phyloP scores from a whole-genome alignment of 495 filamentous ascomycete species.

The Hyaloscypha hepaticicola region DNA sequence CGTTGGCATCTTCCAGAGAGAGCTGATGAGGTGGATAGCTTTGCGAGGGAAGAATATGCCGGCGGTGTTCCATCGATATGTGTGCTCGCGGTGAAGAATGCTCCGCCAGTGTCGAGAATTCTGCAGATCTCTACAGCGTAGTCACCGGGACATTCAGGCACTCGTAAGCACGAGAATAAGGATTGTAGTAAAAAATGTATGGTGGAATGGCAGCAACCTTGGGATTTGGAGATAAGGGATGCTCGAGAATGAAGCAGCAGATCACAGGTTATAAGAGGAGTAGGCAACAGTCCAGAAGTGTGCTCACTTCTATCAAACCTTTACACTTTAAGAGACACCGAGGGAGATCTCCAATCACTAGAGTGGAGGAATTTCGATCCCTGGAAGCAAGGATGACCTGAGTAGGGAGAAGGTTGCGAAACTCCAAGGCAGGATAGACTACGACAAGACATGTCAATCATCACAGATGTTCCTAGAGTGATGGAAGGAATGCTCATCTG shows the following conservation, averaged over 20 bases:
- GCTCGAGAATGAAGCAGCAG: constrained; percentile 39
- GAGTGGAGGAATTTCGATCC: constrained; percentile 19
- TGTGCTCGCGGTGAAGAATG: constrained; percentile 25
- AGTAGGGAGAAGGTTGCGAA: neutral
- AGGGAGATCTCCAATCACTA: neutral
- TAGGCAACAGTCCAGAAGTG: constrained; percentile 4
- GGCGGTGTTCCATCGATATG: constrained; percentile 25
- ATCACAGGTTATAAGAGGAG: constrained; percentile 28
- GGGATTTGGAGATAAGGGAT: constrained; percentile 50
- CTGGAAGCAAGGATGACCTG: constrained; percentile 23
- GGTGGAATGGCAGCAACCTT: constrained; percentile 54
- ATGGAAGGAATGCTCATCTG: constrained; percentile 28
- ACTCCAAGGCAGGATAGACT: too few species aligned
- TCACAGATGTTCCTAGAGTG: constrained; percentile 11
- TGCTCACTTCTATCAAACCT: constrained; percentile 6
- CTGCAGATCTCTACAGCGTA: constrained; percentile 10
- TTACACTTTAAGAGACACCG: constrained; percentile 14
- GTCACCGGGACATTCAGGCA: constrained; percentile 21
- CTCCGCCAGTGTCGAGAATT: constrained; percentile 18
- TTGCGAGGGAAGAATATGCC: constrained; percentile 22
- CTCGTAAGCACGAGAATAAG: constrained; percentile 28
- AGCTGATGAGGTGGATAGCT: constrained; percentile 17
- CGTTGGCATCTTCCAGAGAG: constrained; percentile 27
- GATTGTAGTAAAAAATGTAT: constrained; percentile 45
- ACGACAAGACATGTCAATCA: too few species aligned